Conservation (phyloP, 345 rosid species). For the Dipteronia sinensis region DNA sequence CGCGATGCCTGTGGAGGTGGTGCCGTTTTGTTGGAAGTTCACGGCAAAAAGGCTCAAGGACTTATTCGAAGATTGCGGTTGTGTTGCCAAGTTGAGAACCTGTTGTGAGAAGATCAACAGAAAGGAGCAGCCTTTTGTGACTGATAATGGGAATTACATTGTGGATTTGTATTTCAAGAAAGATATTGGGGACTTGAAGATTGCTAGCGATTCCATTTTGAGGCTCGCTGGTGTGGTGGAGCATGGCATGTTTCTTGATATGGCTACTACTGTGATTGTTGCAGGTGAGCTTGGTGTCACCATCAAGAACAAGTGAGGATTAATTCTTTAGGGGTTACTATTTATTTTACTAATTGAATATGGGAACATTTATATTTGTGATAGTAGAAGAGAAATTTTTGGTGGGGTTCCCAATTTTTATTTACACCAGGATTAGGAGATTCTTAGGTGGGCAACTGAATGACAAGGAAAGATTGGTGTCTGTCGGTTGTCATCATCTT, state of each 20-base stretch:
- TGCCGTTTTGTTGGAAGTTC: slow-evolving; percentile 82
- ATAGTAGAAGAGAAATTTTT: not conserved
- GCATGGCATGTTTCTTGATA: slow-evolving; percentile 92
- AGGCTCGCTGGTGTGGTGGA: slow-evolving; percentile 89
- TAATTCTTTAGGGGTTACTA: not conserved
- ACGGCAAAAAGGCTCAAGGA: slow-evolving; percentile 54
- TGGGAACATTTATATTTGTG: slow-evolving; percentile 12
- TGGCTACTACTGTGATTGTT: slow-evolving; percentile 91
- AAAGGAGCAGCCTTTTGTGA: slow-evolving; percentile 56
- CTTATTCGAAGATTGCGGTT: slow-evolving; percentile 61
- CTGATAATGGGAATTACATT: slow-evolving; percentile 84
- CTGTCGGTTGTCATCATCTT: slow-evolving; percentile 7
- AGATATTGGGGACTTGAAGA: slow-evolving; percentile 77
- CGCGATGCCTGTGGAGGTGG: slow-evolving; percentile 85
- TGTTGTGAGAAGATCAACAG: slow-evolving; percentile 8
- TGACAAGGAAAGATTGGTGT: slow-evolving; percentile 2
- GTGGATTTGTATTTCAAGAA: slow-evolving; percentile 74
- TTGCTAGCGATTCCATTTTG: slow-evolving; percentile 68
- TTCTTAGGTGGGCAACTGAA: slow-evolving; percentile 10
- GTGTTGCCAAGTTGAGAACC: slow-evolving; percentile 55
- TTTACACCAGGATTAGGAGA: not conserved
- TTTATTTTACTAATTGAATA: slow-evolving; percentile 6
- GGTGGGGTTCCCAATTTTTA: slow-evolving; percentile 4
- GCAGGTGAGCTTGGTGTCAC: slow-evolving; percentile 84
- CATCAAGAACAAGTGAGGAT: slow-evolving; percentile 49